These are phyloP conservation scores for Cladophialophora bantiana DNA, from an alignment of 2,329 filamentous ascomycete species.

Conservation along the genomic window DNA sequence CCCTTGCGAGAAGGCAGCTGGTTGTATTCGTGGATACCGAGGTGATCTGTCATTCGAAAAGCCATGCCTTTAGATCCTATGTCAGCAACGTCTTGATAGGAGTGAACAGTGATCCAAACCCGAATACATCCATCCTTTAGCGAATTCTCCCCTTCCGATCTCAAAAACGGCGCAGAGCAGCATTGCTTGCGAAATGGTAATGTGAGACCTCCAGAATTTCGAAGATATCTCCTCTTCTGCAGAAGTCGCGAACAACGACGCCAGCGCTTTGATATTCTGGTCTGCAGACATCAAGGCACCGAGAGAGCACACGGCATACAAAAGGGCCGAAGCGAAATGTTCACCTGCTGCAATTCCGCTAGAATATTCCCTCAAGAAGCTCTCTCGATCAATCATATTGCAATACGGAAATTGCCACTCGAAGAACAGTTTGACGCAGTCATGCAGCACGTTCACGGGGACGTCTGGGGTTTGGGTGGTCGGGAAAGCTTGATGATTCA, in stretches of 20 bases:
- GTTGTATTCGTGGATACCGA: constrained; percentile 17
- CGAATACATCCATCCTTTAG: constrained; percentile 25
- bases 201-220: background rate
- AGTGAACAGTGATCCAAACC: constrained; percentile 3
- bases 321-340: background rate
- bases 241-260: constrained; percentile 8
- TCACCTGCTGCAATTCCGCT: no score
- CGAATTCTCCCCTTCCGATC: constrained; percentile 11
- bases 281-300: constrained; percentile 25
- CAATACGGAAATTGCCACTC: constrained; percentile 21
- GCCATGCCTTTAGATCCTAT: no score
- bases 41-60: constrained; percentile 20
- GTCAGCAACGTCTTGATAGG: no score
- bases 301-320: constrained; percentile 18
- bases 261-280: constrained; percentile 17
- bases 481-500: background rate
- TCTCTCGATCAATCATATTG: constrained; percentile 14
- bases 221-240: background rate
- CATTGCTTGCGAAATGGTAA: constrained; percentile 9
- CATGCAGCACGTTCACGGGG: constrained; percentile 11
- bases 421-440: constrained; percentile 24
- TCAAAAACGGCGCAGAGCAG: constrained; percentile 21
- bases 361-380: background rate
- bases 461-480: constrained; percentile 4
- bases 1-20: background rate